phyloP scores from a whole-genome alignment of 225 moss, liverwort and hornwort genomes.

The Rhytidiadelphus loreus region DNA sequence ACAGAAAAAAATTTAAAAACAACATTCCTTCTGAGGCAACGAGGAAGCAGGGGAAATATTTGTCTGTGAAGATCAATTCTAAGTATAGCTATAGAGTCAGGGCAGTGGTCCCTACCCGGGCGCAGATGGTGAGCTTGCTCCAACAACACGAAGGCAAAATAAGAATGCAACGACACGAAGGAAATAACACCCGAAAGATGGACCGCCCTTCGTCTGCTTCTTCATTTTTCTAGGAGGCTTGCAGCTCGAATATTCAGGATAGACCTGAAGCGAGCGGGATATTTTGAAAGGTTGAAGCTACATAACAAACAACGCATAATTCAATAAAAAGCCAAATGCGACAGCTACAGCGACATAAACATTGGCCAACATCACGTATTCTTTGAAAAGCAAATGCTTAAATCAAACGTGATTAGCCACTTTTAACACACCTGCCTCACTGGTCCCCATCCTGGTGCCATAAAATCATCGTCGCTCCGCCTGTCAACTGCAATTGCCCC shows the following conservation, averaged over 20 bases:
- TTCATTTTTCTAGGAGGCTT: neutral
- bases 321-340: neutral
- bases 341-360: neutral
- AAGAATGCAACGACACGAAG: neutral
- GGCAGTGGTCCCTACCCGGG: neutral
- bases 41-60: neutral
- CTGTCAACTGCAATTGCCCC: neutral
- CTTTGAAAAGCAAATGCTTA: neutral
- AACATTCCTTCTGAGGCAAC: neutral
- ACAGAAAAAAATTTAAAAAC: neutral
- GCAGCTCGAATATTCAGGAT: too few relatives aligned
- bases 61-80: neutral
- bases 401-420: neutral
- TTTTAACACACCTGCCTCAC: neutral
- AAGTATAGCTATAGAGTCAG: neutral
- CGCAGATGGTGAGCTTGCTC: neutral
- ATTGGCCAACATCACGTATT: neutral
- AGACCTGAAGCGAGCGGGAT: too few relatives aligned
- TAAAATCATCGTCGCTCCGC: neutral
- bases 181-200: accelerated
- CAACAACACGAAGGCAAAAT: neutral
- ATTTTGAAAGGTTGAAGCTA: too few relatives aligned
- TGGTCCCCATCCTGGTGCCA: neutral
- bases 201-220: neutral
- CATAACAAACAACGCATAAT: neutral